Evolutionary conservation across 2,329 filamentous ascomycete genomes (phyloP).

Genomic region (Diaporthe citrichinensis): DNA sequence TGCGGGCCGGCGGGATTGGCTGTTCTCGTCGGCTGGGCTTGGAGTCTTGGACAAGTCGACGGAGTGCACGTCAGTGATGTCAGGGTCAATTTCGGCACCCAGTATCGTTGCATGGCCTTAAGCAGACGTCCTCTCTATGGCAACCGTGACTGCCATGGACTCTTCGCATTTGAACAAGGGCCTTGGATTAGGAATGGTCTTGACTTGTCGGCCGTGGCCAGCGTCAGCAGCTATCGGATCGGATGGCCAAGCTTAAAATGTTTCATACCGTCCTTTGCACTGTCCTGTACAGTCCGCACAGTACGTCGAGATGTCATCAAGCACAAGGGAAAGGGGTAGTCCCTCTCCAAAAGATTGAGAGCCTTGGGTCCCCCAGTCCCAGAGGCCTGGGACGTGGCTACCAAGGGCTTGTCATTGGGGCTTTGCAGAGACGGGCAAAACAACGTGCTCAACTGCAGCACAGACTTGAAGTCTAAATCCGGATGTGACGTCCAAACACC

Average conservation of each 20-base stretch:
- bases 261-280: constrained; percentile 15
- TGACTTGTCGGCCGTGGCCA: constrained; percentile 41
- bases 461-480: constrained; percentile 19
- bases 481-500: constrained; percentile 31
- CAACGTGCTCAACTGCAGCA: constrained; percentile 16
- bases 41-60: constrained; percentile 12
- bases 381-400: constrained; percentile 2
- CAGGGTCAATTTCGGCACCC: constrained; percentile 57
- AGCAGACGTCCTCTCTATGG: constrained; percentile 53
- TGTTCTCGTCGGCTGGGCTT: constrained; percentile 15
- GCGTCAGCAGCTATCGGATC: constrained; percentile 38
- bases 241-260: constrained; percentile 12
- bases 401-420: constrained; percentile 10
- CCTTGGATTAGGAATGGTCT: constrained; percentile 34
- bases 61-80: constrained; percentile 18
- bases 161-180: constrained; percentile 34
- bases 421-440: constrained; percentile 16
- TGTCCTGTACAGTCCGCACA: constrained; percentile 29
- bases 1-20: constrained; percentile 18
- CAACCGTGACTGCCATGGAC: constrained; percentile 43
- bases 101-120: constrained; percentile 59
- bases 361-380: constrained; percentile 8
- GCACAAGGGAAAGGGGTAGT: background rate
- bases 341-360: constrained; percentile 4
- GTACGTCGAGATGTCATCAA: constrained; percentile 18